Percentiles rank a stretch among this genome's conserved stretches.
Conservation (phyloP, 2,329 filamentous ascomycete genomes). For the Cercospora janseana region DNA sequence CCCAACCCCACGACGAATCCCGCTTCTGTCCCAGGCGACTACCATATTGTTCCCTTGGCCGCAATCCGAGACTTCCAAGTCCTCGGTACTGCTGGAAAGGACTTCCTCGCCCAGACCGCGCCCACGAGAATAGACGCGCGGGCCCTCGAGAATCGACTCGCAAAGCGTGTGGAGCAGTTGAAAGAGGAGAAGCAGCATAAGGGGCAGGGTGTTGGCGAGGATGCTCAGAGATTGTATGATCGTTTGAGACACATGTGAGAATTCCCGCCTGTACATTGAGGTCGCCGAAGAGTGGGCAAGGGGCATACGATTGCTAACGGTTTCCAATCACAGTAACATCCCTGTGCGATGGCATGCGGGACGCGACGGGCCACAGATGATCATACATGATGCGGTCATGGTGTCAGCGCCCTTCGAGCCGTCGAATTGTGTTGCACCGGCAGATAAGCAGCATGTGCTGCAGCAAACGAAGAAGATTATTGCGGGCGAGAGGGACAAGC, state of each 20-base stretch:
- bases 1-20: constrained; percentile 44
- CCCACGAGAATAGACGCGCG: constrained; percentile 55
- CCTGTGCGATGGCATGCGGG: constrained; percentile 60
- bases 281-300: background rate
- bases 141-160: constrained; percentile 55
- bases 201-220: constrained; percentile 60
- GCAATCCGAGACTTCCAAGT: constrained; percentile 59
- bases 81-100: constrained; percentile 43
- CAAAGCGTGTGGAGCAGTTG: constrained; percentile 54
- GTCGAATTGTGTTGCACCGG: constrained; percentile 52
- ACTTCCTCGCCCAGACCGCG: constrained; percentile 44
- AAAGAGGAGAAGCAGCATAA: constrained; percentile 58
- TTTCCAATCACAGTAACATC: constrained; percentile 28
- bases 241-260: constrained; percentile 56
- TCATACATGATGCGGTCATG: constrained; percentile 60
- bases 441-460: constrained; percentile 45
- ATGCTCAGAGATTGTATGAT: constrained; percentile 64
- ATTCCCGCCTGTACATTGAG: background rate
- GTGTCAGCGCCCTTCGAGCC: constrained; percentile 58
- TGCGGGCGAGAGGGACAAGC: constrained; percentile 48
- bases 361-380: constrained; percentile 44
- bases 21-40: constrained; percentile 47
- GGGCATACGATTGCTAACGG: background rate
- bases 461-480: constrained; percentile 47
- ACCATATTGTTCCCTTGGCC: constrained; percentile 60